Percentiles rank a stretch among this genome's conserved stretches.
These are phyloP conservation scores for Penicillium corylophilum DNA, from an alignment of 2,329 filamentous ascomycete genomes.

Conservation along the genomic window DNA sequence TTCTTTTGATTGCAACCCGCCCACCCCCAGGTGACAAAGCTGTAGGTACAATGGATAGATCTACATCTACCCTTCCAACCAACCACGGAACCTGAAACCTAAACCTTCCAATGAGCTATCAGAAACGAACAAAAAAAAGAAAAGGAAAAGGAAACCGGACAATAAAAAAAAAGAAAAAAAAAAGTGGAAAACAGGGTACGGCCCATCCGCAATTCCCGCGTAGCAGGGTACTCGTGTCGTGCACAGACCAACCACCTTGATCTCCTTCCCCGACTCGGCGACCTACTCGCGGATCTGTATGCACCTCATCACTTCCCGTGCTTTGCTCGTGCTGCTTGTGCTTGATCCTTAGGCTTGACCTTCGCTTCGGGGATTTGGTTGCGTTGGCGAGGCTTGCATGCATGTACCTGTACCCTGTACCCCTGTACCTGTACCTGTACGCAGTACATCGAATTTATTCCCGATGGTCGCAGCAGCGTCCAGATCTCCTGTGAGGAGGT, in stretches of 20 bases:
- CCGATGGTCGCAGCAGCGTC: background rate
- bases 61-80: background rate
- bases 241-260: background rate
- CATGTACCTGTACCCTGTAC: background rate
- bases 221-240: background rate
- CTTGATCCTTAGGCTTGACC: background rate
- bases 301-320: background rate
- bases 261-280: background rate
- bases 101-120: background rate
- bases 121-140: no score
- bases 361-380: background rate
- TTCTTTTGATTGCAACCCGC: background rate
- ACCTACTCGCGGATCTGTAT: background rate
- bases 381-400: background rate
- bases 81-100: background rate
- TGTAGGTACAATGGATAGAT: background rate
- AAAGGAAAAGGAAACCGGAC: no score
- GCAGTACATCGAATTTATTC: background rate
- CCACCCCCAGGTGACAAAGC: background rate
- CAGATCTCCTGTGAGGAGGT: background rate
- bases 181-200: background rate
- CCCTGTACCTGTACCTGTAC: background rate
- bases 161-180: background rate
- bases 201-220: background rate
- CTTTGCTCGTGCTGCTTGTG: background rate